These are phyloP conservation scores for Cladosporium oxysporum DNA, from an alignment of 2,329 filamentous ascomycete species.

Conservation along the genomic window DNA sequence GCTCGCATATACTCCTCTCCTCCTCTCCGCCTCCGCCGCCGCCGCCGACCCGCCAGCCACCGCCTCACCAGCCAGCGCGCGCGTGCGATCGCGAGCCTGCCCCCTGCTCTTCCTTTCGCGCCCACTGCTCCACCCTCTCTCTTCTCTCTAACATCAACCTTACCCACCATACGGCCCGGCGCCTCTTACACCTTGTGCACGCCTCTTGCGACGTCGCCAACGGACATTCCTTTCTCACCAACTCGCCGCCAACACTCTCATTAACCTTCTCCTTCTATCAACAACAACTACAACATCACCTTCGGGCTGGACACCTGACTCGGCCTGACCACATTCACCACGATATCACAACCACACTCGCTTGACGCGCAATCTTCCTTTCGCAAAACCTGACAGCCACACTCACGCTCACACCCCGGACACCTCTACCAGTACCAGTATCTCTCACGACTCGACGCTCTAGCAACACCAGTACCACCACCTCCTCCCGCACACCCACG, in stretches of 20 bases:
- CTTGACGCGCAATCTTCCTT: constrained; percentile 19
- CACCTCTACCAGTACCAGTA: constrained; percentile 1
- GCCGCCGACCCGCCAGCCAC: constrained; percentile 15
- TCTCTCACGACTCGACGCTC: constrained; percentile 12
- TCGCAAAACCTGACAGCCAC: background rate
- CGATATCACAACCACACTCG: constrained; percentile 18
- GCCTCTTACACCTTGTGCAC: constrained; percentile 12
- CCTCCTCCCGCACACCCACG: background rate
- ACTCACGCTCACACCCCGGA: background rate
- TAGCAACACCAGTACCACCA: background rate
- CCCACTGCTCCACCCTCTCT: constrained; percentile 13
- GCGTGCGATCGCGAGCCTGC: constrained; percentile 3
- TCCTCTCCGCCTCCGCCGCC: background rate
- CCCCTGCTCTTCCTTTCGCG: constrained; percentile 10
- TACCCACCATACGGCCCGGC: constrained; percentile 12
- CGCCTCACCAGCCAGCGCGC: constrained; percentile 1
- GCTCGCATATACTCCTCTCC: constrained; percentile 1
- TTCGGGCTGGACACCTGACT: constrained; percentile 18
- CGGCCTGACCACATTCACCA: constrained; percentile 15
- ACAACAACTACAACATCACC: background rate
- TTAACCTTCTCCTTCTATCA: constrained; percentile 2
- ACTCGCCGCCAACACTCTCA: background rate
- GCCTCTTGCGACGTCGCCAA: constrained; percentile 12
- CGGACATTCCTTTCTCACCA: constrained; percentile 15
- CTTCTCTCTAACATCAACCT: constrained; percentile 4